Evolutionary conservation across 805 yeast genomes (phyloP).

Genomic region (Ogataea philodendri): DNA sequence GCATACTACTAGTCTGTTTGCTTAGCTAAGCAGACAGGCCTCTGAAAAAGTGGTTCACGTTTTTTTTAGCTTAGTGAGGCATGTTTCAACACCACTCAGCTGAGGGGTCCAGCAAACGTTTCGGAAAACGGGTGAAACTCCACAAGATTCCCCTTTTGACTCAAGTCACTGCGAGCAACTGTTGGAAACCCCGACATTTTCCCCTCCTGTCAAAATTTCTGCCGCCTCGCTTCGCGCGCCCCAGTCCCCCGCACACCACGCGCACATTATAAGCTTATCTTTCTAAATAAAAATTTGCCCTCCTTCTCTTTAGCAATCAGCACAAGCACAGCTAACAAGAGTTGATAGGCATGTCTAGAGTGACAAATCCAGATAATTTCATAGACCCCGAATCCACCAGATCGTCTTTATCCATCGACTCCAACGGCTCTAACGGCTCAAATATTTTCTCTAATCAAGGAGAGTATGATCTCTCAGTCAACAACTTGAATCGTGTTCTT

Average conservation of each 20-base stretch:
- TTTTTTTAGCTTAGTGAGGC: no score
- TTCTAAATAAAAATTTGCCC: conserved; percentile 10
- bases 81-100: no score
- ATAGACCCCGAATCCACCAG: conserved; percentile 20
- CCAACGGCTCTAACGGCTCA: conserved; percentile 17
- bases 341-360: conserved; percentile 10
- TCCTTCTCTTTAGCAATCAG: conserved; percentile 13
- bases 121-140: conserved; percentile 4
- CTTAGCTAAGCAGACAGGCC: conserved; percentile 5
- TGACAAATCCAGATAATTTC: conserved; percentile 5
- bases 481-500: conserved; percentile 17
- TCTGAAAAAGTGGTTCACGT: neutral
- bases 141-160: conserved; percentile 5
- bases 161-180: neutral
- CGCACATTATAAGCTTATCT: conserved; percentile 13
- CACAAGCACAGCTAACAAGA: neutral
- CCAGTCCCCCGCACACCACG: conserved; percentile 15
- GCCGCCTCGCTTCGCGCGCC: conserved; percentile 7
- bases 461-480: conserved; percentile 17
- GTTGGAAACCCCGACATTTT: neutral
- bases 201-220: conserved; percentile 2
- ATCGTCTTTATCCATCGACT: conserved; percentile 21
- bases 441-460: conserved; percentile 18
- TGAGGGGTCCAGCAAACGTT: conserved; percentile 1
- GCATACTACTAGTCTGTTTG: conserved; percentile 3